Percentiles rank a stretch among this genome's conserved stretches.
Conservation (phyloP, 2,329 filamentous ascomycete genomes). For the Teratosphaeria destructans region DNA sequence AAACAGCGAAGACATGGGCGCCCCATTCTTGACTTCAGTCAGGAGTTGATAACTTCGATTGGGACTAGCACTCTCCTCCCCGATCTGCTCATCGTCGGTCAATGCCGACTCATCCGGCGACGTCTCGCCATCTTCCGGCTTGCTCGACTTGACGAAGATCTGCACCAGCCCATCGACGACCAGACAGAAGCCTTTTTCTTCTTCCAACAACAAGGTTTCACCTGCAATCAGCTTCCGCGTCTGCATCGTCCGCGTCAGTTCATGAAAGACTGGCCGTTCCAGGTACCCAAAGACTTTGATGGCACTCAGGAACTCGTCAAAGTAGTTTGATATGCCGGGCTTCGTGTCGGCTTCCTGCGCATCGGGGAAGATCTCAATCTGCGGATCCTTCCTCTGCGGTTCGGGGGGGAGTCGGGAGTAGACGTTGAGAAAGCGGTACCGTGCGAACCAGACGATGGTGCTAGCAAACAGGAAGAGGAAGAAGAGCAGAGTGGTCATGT, state of each 20-base stretch:
- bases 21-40: constrained; percentile 94
- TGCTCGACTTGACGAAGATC: constrained; percentile 91
- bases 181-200: constrained; percentile 95
- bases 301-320: constrained; percentile 94
- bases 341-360: constrained; percentile 83
- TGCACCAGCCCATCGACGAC: constrained; percentile 94
- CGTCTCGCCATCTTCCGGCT: constrained; percentile 30
- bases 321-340: constrained; percentile 83
- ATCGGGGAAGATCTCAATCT: constrained; percentile 90
- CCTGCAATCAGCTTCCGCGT: constrained; percentile 92
- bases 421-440: constrained; percentile 94
- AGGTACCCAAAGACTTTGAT: constrained; percentile 99
- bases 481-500: constrained; percentile 87
- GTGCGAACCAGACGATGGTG: constrained; percentile 84
- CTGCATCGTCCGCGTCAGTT: constrained; percentile 96
- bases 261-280: constrained; percentile 92
- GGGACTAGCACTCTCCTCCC: constrained; percentile 54
- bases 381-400: constrained; percentile 88
- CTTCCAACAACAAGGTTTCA: constrained; percentile 87
- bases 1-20: constrained; percentile 96
- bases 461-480: constrained; percentile 68
- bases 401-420: constrained; percentile 89
- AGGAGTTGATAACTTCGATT: constrained; percentile 87
- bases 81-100: constrained; percentile 37
- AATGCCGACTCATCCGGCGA: constrained; percentile 32